Base-by-base conservation (phyloP, 2,329 filamentous ascomycete genomes). In the Apiospora pterosperma region DNA sequence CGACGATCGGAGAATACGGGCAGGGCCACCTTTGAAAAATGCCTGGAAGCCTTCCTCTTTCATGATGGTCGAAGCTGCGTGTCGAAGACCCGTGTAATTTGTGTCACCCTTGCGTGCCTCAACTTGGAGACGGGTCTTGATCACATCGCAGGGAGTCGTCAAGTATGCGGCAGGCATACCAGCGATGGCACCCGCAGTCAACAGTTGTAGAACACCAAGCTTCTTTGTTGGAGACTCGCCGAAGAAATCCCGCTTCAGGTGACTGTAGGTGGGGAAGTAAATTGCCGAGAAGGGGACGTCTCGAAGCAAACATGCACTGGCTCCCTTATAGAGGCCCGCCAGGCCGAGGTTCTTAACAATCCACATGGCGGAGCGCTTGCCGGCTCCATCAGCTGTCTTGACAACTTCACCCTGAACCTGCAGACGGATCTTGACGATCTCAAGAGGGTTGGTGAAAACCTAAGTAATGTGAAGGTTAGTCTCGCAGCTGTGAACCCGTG, bases 251-350 rank as follows among this genome's bases (percentile, higher is more conserved):
- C 86, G 89, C 85, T 99, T 99, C 73, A 99, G 80, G 76, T 99
- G 96, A 76, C 88, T 92, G 83, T 99, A 99, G 25, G 93, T 91
- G 2, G 96, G 95, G 88, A 99, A 99, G 84, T 99, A 99, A 76
- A 99, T 99, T 73, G 93, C 93, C 23, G 95, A 98, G 83, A 99
- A 99, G 55, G 96, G 96, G 44, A 98, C 93, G 78, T 99, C 96
- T 71, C 96, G 94, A 69, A 98, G 86, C 73, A 99, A 84, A 81
- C 96, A 99, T 23, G 96, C 96, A 55, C 90, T 93, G 23, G 95
- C 96, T 67, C 96, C 96, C 85, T 97, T 98, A 86, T 99, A 99
- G 71, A 99, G 84, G 64, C 96, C 96, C 61, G 97, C 84, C 60
- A 99, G 87, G 84, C 96, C 96, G 67, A 99, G 84, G 80, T 99